Conservation (phyloP, 768 basidiomycete species). For the Trametes maxima region DNA sequence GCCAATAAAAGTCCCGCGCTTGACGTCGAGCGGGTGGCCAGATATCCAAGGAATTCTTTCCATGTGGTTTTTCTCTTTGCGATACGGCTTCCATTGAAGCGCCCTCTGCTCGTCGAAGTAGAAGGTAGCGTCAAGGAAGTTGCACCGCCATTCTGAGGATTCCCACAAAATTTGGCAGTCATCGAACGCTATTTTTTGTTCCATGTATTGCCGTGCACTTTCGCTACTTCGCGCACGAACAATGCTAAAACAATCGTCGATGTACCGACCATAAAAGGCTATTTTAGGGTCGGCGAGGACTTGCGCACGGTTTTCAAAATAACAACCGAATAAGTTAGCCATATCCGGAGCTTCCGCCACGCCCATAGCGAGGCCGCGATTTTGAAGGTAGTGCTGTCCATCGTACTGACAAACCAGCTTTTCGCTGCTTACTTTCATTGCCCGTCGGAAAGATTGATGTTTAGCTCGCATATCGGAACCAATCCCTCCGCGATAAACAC, state of each 20-base stretch:
- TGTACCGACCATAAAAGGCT: conserved; percentile 36
- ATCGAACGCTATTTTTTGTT: conserved; percentile 20
- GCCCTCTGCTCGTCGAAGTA: conserved; percentile 23
- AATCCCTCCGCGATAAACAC: neutral
- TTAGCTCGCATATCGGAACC: neutral
- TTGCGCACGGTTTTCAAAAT: conserved; percentile 22
- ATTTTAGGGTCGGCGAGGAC: conserved; percentile 20
- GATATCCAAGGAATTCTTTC: conserved; percentile 25
- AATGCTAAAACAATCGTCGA: conserved; percentile 35
- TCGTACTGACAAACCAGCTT: conserved; percentile 19
- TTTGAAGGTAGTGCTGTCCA: conserved; percentile 31
- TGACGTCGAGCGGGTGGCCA: conserved; percentile 19
- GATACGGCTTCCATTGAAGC: conserved; percentile 17
- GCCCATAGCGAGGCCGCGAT: conserved; percentile 9
- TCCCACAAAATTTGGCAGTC: conserved; percentile 22
- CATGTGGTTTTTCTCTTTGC: conserved; percentile 20
- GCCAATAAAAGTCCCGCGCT: conserved; percentile 24
- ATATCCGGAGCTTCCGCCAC: conserved; percentile 36
- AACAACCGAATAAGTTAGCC: conserved; percentile 35
- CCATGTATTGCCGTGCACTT: neutral
- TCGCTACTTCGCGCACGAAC: conserved; percentile 1
- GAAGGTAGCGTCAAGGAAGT: conserved; percentile 36
- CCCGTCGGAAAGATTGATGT: neutral
- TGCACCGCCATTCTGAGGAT: neutral
- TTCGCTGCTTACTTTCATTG: neutral